phyloP scores from a whole-genome alignment of 352 stramenopile species.

The Thraustotheca clavata region DNA sequence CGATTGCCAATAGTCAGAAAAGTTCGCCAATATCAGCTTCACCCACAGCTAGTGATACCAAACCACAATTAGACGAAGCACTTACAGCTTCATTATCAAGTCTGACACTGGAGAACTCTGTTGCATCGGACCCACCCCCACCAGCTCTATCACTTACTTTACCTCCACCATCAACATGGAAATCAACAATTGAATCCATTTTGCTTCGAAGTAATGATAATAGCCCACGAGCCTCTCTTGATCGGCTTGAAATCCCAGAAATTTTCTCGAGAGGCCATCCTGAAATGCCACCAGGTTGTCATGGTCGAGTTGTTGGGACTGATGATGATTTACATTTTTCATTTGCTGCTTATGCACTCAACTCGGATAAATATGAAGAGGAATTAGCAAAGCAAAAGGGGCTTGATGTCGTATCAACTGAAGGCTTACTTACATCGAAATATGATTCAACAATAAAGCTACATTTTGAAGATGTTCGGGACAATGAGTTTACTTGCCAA shows the following conservation, averaged over 20 bases:
- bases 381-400: constrained; percentile 59
- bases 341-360: constrained; percentile 92
- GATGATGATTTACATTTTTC: constrained; percentile 91
- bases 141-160: not conserved
- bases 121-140: not conserved
- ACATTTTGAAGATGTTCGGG: not conserved
- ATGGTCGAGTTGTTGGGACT: constrained; percentile 87
- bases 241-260: constrained; percentile 36
- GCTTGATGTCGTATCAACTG: constrained; percentile 32
- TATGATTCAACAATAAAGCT: constrained; percentile 19
- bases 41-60: not conserved
- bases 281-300: constrained; percentile 80
- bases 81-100: no score
- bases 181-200: not conserved
- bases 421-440: constrained; percentile 18
- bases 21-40: not conserved
- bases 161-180: not conserved
- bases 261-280: constrained; percentile 73
- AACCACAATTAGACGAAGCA: not conserved
- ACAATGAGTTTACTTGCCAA: constrained; percentile 53
- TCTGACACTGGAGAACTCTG: no score
- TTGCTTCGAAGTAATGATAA: not conserved
- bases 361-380: constrained; percentile 83
- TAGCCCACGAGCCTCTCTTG: not conserved
- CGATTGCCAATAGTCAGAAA: not conserved